phyloP scores from a whole-genome alignment of 257 asterid genomes.

The Galeopsis tetrahit region DNA sequence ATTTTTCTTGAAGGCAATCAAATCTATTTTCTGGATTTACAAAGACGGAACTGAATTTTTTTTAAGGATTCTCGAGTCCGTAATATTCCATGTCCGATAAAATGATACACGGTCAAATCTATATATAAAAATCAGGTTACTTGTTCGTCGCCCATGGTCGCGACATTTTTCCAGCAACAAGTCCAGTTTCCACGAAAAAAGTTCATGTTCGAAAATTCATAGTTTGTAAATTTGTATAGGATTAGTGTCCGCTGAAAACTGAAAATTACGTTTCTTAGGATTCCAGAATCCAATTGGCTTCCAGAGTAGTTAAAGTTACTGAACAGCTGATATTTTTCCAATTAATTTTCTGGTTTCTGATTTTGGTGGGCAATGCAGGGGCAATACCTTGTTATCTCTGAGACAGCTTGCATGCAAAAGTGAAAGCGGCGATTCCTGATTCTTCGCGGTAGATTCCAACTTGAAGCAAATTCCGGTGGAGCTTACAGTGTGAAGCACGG shows the following conservation, averaged over 20 bases:
- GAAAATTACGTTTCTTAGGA: slow-evolving; percentile 30
- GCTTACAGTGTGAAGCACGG: slow-evolving; percentile 76
- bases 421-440: slow-evolving; percentile 74
- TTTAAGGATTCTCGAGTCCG: slow-evolving; percentile 1
- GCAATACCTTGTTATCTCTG: slow-evolving; percentile 92
- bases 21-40: neutral
- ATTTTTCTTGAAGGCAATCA: slow-evolving; percentile 1
- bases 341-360: slow-evolving; percentile 31
- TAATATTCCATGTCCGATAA: slow-evolving; percentile 4
- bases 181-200: slow-evolving; percentile 21
- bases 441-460: slow-evolving; percentile 67
- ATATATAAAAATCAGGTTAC: neutral
- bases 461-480: slow-evolving; percentile 72
- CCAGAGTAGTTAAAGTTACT: slow-evolving; percentile 16
- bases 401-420: slow-evolving; percentile 89
- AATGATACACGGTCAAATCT: slow-evolving; percentile 5
- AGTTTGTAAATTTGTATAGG: neutral
- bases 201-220: neutral
- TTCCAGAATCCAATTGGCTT: slow-evolving; percentile 18
- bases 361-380: slow-evolving; percentile 44
- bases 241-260: neutral
- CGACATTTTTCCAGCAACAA: slow-evolving; percentile 19
- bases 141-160: slow-evolving; percentile 20
- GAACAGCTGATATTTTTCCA: slow-evolving; percentile 20
- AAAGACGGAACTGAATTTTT: neutral